Percentiles rank a stretch among this genome's conserved stretches.
Evolutionary conservation across 768 basidiomycete species (phyloP).

Genomic region (Rickenella mellea): DNA sequence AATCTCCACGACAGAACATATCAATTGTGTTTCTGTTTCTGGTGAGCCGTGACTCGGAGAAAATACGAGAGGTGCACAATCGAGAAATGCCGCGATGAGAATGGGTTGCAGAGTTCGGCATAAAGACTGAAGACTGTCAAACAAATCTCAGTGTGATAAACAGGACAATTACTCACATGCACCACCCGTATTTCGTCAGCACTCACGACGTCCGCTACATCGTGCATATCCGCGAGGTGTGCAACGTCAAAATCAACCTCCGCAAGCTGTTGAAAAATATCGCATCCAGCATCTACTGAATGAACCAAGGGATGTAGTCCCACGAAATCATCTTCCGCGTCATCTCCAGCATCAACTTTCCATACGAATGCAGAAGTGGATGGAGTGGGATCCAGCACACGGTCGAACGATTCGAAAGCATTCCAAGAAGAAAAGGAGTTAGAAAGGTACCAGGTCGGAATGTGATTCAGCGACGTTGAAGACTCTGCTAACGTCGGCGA

Average conservation of each 20-base stretch:
- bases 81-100: slow-evolving; percentile 76
- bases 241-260: no score
- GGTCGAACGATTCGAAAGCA: slow-evolving; percentile 47
- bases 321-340: slow-evolving; percentile 25
- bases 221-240: background rate
- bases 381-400: slow-evolving; percentile 26
- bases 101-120: slow-evolving; percentile 69
- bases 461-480: slow-evolving; percentile 13
- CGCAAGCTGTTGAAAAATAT: background rate
- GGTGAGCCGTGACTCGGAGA: slow-evolving; percentile 49
- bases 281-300: no score
- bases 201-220: background rate
- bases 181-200: background rate
- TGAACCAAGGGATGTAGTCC: slow-evolving; percentile 10
- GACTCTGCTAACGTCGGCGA: slow-evolving; percentile 9
- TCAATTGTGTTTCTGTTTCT: slow-evolving; percentile 50
- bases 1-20: slow-evolving; percentile 50
- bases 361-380: slow-evolving; percentile 15
- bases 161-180: background rate
- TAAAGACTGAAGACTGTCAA: slow-evolving; percentile 21
- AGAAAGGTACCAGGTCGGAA: slow-evolving; percentile 56
- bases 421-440: slow-evolving; percentile 44
- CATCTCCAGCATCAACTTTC: slow-evolving; percentile 27
- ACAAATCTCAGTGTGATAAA: background rate
- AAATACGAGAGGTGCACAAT: slow-evolving; percentile 78